Evolutionary conservation across 1,284 basidiomycete species (phyloP).

Genomic region (Malassezia brasiliensis): DNA sequence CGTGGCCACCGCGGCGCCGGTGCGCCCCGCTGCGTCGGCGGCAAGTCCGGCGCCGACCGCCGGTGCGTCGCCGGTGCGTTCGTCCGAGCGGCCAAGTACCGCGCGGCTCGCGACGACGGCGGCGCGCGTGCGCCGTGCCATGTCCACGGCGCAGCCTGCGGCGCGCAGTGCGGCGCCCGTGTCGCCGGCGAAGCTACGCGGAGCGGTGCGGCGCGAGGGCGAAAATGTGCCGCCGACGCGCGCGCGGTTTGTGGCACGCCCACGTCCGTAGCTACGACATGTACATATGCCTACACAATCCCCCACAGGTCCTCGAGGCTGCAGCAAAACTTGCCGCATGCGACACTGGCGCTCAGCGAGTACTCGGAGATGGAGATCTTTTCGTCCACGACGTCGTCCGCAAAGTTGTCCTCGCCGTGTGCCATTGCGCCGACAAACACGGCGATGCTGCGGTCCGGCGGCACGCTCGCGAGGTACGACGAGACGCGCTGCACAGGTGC

Average conservation of each 20-base stretch:
- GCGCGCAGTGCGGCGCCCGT: not conserved
- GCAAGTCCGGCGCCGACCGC: not conserved
- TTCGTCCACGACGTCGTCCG: constrained; percentile 88
- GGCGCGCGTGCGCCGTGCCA: constrained; percentile 4
- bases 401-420: constrained; percentile 76
- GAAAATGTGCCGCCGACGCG: constrained; percentile 13
- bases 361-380: constrained; percentile 96
- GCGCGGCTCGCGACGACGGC: not conserved
- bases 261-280: constrained; percentile 7
- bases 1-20: too few species aligned
- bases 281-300: constrained; percentile 35
- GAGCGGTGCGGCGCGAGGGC: not conserved
- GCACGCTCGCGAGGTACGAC: constrained; percentile 68
- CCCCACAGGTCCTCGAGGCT: constrained; percentile 52
- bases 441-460: constrained; percentile 76
- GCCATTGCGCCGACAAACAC: constrained; percentile 81
- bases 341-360: constrained; percentile 81
- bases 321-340: constrained; percentile 83
- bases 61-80: too few species aligned
- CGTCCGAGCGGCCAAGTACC: not conserved
- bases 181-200: not conserved
- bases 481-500: constrained; percentile 73
- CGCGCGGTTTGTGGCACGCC: not conserved
- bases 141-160: constrained; percentile 6
- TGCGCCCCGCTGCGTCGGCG: not conserved